Evolutionary conservation across 2,329 filamentous ascomycete genomes (phyloP).

Genomic region (Cercospora sojina): DNA sequence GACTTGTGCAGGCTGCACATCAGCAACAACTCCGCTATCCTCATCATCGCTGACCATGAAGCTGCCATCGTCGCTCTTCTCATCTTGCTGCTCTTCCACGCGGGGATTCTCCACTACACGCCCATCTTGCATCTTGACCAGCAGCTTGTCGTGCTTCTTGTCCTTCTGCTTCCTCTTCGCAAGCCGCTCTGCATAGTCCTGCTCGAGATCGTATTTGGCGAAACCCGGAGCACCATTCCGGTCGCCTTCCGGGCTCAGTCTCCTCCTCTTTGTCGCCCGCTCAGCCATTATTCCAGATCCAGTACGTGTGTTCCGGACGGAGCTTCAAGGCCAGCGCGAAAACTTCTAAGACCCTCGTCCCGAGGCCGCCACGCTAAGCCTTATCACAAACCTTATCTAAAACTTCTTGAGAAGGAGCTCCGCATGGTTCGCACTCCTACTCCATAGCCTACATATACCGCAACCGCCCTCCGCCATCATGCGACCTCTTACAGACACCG

Average conservation of each 20-base stretch:
- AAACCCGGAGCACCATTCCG: conserved; percentile 32
- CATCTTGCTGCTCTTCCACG: conserved; percentile 43
- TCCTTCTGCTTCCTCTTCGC: conserved; percentile 66
- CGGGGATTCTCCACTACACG: conserved; percentile 55
- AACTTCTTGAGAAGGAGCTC: conserved; percentile 2
- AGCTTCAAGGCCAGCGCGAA: not conserved
- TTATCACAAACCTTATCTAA: conserved; percentile 11
- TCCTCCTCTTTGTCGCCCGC: conserved; percentile 51
- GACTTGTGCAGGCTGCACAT: conserved; percentile 47
- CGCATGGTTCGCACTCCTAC: not conserved
- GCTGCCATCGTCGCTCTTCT: conserved; percentile 59
- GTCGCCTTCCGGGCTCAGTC: conserved; percentile 50
- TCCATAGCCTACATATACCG: not conserved
- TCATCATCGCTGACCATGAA: conserved; percentile 60
- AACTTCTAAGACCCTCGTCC: conserved; percentile 1
- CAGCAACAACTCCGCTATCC: conserved; percentile 49
- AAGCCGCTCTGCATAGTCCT: conserved; percentile 80
- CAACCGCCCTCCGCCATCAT: conserved; percentile 50
- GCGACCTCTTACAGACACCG: conserved; percentile 76
- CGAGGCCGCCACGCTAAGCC: conserved; percentile 4
- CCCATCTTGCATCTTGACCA: conserved; percentile 84
- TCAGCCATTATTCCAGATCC: conserved; percentile 44
- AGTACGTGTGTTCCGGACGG: not conserved
- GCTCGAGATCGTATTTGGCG: conserved; percentile 83
- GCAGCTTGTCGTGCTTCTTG: conserved; percentile 72